Evolutionary conservation across 1,284 basidiomycete genomes (phyloP).

Genomic region (Cryptococcus deneoformans): DNA sequence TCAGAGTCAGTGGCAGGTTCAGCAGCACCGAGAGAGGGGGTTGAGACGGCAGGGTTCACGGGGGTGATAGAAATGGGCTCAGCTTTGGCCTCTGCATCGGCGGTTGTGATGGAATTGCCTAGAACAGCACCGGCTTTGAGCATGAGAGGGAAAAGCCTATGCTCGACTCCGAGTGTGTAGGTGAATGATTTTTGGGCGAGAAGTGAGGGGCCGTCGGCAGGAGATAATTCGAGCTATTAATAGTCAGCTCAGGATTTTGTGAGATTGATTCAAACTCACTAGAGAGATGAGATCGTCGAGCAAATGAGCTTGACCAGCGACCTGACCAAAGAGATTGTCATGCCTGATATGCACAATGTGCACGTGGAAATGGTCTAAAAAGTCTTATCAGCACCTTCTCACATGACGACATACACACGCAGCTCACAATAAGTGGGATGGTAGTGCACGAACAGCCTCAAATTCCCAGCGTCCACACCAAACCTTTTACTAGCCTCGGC

Average conservation of each 20-base stretch:
- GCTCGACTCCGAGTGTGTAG: slow-evolving; percentile 77
- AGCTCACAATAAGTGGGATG: slow-evolving; percentile 90
- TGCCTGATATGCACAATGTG: slow-evolving; percentile 83
- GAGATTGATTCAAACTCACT: slow-evolving; percentile 52
- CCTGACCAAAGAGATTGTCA: slow-evolving; percentile 64
- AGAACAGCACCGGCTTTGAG: slow-evolving; percentile 10
- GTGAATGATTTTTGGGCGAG: slow-evolving; percentile 71
- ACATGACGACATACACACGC: not conserved
- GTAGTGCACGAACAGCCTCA: slow-evolving; percentile 89
- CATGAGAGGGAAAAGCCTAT: slow-evolving; percentile 58
- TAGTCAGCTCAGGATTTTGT: not conserved
- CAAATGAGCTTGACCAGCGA: slow-evolving; percentile 87
- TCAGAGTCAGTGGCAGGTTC: too few species aligned
- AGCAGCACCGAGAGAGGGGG: not conserved
- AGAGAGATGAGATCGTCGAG: slow-evolving; percentile 86
- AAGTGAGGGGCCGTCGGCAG: slow-evolving; percentile 51
- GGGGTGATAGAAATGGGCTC: not conserved
- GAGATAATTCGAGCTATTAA: slow-evolving; percentile 60
- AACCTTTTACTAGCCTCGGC: slow-evolving; percentile 66
- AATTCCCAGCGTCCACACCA: slow-evolving; percentile 60
- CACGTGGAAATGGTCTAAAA: slow-evolving; percentile 86
- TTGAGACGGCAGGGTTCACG: not conserved
- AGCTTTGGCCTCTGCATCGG: not conserved
- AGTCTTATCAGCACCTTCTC: not conserved
- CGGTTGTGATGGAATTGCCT: not conserved